These are phyloP conservation scores for Chaetomiaceae sp. DNA, from an alignment of 2,329 filamentous ascomycete species.

Conservation along the genomic window DNA sequence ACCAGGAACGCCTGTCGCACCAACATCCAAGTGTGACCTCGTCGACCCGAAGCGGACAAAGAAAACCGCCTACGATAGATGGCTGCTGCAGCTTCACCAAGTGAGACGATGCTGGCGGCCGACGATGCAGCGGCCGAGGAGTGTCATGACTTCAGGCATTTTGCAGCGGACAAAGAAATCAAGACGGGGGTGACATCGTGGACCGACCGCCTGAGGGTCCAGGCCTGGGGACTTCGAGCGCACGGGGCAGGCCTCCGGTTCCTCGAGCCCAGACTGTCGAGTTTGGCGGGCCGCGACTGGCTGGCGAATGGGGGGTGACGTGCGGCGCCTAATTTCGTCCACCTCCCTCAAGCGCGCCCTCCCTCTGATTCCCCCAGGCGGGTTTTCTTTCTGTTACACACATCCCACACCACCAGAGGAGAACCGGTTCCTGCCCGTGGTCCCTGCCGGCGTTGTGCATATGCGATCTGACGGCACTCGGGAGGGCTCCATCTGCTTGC, in stretches of 20 bases:
- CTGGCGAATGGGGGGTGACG: neutral
- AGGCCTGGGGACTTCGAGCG: neutral
- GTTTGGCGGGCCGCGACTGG: neutral
- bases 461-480: too few relatives aligned
- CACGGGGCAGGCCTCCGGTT: neutral
- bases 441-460: neutral
- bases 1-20: neutral
- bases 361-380: too few relatives aligned
- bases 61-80: neutral
- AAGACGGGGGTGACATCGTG: neutral
- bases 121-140: too few relatives aligned
- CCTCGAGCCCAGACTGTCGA: neutral
- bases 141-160: too few relatives aligned
- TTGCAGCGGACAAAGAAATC: neutral
- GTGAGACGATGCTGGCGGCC: too few relatives aligned
- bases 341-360: too few relatives aligned
- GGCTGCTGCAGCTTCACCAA: neutral
- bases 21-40: neutral
- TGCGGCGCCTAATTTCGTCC: neutral
- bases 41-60: neutral
- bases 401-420: too few relatives aligned
- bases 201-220: neutral
- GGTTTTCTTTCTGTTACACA: too few relatives aligned
- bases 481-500: too few relatives aligned
- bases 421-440: neutral